Conservation (phyloP, 441 rosid genomes). For the Jatropha multifida region DNA sequence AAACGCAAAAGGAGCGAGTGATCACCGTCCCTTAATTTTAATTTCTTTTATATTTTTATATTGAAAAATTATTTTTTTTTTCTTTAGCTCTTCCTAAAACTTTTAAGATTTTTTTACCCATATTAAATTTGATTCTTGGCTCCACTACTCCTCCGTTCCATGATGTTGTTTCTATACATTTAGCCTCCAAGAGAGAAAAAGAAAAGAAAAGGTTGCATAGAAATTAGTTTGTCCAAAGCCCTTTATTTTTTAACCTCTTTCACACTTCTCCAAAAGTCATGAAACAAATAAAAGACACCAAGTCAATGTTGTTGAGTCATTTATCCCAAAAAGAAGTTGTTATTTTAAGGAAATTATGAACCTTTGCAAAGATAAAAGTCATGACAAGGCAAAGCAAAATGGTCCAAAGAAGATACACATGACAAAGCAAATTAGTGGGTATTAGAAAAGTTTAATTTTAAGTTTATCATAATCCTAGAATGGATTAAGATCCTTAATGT, state of each 20-base stretch:
- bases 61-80: no score
- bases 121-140: no score
- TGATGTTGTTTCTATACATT: no score
- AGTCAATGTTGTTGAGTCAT: neutral
- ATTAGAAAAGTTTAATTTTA: neutral
- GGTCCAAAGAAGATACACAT: neutral
- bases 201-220: no score
- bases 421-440: neutral
- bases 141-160: no score
- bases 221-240: no score
- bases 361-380: neutral
- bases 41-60: no score
- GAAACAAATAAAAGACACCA: neutral
- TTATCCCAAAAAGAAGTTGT: neutral
- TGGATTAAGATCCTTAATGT: neutral
- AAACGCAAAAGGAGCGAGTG: no score
- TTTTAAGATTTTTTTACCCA: no score
- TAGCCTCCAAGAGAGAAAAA: no score
- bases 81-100: no score
- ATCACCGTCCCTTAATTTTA: no score
- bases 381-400: conserved; percentile 1
- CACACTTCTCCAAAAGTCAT: neutral
- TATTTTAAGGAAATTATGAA: neutral
- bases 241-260: neutral
- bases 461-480: neutral